Evolutionary conservation across 2,329 filamentous ascomycete genomes (phyloP).

Genomic region (Penicillium freii): DNA sequence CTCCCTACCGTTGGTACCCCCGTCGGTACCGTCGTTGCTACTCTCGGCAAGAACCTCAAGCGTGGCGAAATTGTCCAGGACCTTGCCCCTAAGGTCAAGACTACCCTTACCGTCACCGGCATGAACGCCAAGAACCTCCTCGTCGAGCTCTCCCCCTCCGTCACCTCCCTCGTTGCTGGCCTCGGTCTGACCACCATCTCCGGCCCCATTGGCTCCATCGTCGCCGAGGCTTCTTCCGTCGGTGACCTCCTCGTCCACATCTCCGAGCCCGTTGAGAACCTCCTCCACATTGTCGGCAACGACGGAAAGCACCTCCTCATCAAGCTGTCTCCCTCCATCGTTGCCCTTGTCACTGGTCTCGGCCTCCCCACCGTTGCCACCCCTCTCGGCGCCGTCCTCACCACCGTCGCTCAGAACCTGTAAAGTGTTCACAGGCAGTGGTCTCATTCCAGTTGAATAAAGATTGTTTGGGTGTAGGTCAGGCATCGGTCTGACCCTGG

Average conservation of each 20-base stretch:
- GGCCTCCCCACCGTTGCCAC: slow-evolving; percentile 28
- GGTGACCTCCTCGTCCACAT: slow-evolving; percentile 31
- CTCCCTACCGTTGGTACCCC: slow-evolving; percentile 30
- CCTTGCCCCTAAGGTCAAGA: slow-evolving; percentile 8
- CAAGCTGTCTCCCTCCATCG: slow-evolving; percentile 28
- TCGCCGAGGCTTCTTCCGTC: slow-evolving; percentile 25
- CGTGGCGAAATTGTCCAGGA: slow-evolving; percentile 21
- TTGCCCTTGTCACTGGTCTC: slow-evolving; percentile 26
- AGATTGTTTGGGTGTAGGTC: background rate
- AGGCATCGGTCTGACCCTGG: background rate
- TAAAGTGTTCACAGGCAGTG: slow-evolving; percentile 15
- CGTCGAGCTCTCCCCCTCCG: slow-evolving; percentile 20
- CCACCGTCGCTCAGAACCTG: slow-evolving; percentile 28
- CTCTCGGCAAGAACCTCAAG: slow-evolving; percentile 31
- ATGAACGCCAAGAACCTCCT: slow-evolving; percentile 13
- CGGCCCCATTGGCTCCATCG: slow-evolving; percentile 27
- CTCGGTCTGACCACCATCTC: slow-evolving; percentile 31
- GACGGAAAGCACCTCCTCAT: slow-evolving; percentile 29
- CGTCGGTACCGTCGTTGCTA: slow-evolving; percentile 29
- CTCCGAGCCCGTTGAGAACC: slow-evolving; percentile 25
- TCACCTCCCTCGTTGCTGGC: slow-evolving; percentile 28
- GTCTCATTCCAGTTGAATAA: background rate
- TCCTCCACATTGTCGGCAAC: slow-evolving; percentile 28
- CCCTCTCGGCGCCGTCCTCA: slow-evolving; percentile 30
- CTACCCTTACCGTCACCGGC: slow-evolving; percentile 12